A percentile compares a stretch with the other conserved stretches of the same genome.
Conservation (phyloP, 2,329 filamentous ascomycete genomes). For the Hymenoscyphus scutula region DNA sequence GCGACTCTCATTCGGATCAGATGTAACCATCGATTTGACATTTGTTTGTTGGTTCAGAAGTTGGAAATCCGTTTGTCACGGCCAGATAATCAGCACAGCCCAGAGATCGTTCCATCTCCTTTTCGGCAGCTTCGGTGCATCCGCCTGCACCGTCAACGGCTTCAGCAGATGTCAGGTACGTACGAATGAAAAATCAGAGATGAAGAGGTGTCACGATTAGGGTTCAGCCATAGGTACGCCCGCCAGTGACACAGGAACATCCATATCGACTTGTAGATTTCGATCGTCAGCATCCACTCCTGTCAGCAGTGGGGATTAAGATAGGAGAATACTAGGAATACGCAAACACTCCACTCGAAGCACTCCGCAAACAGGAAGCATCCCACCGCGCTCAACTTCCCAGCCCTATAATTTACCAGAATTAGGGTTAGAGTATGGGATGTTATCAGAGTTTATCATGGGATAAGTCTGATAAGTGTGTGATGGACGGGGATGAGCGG, state of each 20-base stretch:
- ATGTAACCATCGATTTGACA: neutral
- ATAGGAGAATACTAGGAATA: neutral
- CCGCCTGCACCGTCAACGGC: slow-evolving; percentile 1
- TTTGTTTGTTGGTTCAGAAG: neutral
- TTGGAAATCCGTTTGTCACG: neutral
- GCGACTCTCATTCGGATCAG: neutral
- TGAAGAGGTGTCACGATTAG: neutral
- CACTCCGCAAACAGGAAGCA: slow-evolving; percentile 1
- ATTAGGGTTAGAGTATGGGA: neutral
- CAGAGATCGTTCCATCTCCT: neutral
- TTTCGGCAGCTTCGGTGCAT: neutral
- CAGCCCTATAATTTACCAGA: slow-evolving; percentile 1
- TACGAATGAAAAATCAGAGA: neutral
- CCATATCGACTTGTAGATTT: neutral
- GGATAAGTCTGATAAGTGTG: neutral
- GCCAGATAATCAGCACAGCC: neutral
- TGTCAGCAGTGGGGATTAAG: neutral
- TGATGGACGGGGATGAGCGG: neutral
- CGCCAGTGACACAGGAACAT: neutral
- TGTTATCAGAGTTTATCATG: neutral
- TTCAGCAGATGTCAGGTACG: neutral
- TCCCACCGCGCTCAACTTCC: neutral
- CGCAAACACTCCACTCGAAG: neutral
- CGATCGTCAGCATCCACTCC: neutral
- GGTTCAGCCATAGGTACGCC: neutral